phyloP scores from a whole-genome alignment of 2,329 filamentous ascomycete species.

The Parascedosporium putredinis region DNA sequence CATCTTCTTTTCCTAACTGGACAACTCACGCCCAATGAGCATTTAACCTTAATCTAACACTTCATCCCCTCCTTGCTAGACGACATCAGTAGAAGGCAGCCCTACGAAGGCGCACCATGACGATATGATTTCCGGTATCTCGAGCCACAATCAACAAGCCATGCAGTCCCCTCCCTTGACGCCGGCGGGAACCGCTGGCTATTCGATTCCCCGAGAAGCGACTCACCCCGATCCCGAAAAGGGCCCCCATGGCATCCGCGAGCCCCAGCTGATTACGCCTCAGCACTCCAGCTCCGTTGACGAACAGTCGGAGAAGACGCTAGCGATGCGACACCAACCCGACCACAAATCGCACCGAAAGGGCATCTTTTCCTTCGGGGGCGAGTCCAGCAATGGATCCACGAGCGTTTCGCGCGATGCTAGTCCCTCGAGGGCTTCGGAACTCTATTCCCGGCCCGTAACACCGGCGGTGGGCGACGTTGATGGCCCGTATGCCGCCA shows the following conservation, averaged over 20 bases:
- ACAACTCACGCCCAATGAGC: background rate
- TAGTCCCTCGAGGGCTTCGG: conserved; percentile 53
- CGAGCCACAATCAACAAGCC: background rate
- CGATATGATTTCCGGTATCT: background rate
- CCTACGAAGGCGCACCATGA: background rate
- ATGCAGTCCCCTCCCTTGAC: conserved; percentile 68
- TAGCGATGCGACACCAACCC: conserved; percentile 32
- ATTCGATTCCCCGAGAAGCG: conserved; percentile 16
- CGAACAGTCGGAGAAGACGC: conserved; percentile 29
- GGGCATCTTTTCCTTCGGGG: conserved; percentile 41
- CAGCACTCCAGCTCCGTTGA: conserved; percentile 53
- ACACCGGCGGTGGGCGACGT: conserved; percentile 63
- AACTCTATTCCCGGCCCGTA: conserved; percentile 61
- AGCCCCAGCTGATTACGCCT: conserved; percentile 50
- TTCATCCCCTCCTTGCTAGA: background rate
- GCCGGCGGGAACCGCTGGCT: conserved; percentile 57
- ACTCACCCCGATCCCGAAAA: conserved; percentile 1
- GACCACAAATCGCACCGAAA: conserved; percentile 34
- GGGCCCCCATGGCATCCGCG: conserved; percentile 12
- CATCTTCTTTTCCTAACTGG: background rate
- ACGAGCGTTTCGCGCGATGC: conserved; percentile 49
- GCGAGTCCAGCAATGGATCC: conserved; percentile 26
- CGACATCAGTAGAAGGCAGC: conserved; percentile 6
- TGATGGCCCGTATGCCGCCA: conserved; percentile 81
- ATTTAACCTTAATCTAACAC: background rate